Base-by-base conservation (phyloP, 2,329 filamentous ascomycete genomes). In the Sarocladiaceae sp. region DNA sequence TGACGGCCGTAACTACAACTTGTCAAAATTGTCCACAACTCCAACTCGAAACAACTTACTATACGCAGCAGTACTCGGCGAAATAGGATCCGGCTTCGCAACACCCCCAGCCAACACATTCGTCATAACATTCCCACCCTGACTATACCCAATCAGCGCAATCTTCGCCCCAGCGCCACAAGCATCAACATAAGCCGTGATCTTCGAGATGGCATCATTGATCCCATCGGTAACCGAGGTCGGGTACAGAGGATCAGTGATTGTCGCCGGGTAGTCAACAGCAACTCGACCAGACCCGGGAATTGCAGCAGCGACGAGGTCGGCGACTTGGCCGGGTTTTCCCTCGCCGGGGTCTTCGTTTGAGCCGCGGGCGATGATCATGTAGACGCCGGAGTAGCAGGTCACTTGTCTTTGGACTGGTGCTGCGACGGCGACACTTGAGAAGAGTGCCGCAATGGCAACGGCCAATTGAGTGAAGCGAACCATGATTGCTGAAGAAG, bases 111-210 rank as follows among this genome's bases (percentile, higher is more conserved):
- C 54, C 26, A 55, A 42, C 4, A 51, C 28, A 17, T 55, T 48
- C 10, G 54, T 53, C 31, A 55, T 55, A 33, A 55, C 54, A 47
- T 55, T 55, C 37, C 54, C 54, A 12, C 54, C 54, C 42, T 55
- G 54, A 40, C 54, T 55, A 18, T 36, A 55, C 3, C 54, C 54
- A 20, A 55, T 36, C 22, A 55, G 46, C 18, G 40, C 54, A 48
- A 56, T 56, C 35, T 48, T 50, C 29, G 50, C 40, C 8, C 12
- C 18, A 31, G 10, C 17, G 15, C 54, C 54, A 39, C 54, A 55
- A 18, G 42, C 31, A 25, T 47, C 52, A 15, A 55, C 48, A 35
- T 55, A 55, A 36, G 51, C 39, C 22, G 51, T 49, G 23, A 55
- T 49, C 54, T 55, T 55, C 10, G 50, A 23, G 18, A 47, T 53